Base-by-base conservation (phyloP, 352 stramenopile genomes). In the Globisporangium nagaii region DNA sequence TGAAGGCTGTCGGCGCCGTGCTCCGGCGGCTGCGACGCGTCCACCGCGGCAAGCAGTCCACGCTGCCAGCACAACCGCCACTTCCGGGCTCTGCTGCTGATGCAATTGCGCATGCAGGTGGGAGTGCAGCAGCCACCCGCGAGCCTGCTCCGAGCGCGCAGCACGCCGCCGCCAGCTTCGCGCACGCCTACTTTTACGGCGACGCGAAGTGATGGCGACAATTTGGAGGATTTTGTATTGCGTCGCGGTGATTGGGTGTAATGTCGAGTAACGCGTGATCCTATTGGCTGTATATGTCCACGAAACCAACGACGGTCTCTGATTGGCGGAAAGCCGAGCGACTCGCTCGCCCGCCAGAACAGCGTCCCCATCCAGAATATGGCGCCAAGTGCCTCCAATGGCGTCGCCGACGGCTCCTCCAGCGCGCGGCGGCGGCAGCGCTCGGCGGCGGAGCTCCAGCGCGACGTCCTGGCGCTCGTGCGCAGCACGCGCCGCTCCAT, bases 1-100 rank as follows among this genome's bases (percentile, higher is more conserved):
- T 63, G 31, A 61, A 65, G 35, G 58, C 41, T 10, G 37, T 77
- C 20, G 57, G 58, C 4, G 44, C 59, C n/a, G 49, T 58, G 45
- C 36, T 77, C 37, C 68, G 71, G 31, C 56, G 46, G 19, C 36
- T 80, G 43, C 65, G 60, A 25, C 68, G 71, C 17, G 62, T 75
- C 8, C 60, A 75, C n/a, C 65, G 71, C 28, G 71, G 68, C 2
- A 80, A 75, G 58, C 63, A 73, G 20, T 77, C 71, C 15, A 53
- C 53, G 36, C 53, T 77, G 32, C 45, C 31, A 27, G 46, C 24
- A 47, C 40, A 35, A 49, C 36, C 24, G 15, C n/a, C n/a, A n/a
- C n/a, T n/a, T n/a, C 32, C 19, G 35, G 56, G 30, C 30, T 24
- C 47, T 17, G 15, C 17, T 28, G 22, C n/a, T 32, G n/a, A n/a